phyloP scores from a whole-genome alignment of 2,329 filamentous ascomycete genomes.

The Hymenoscyphus linearis region DNA sequence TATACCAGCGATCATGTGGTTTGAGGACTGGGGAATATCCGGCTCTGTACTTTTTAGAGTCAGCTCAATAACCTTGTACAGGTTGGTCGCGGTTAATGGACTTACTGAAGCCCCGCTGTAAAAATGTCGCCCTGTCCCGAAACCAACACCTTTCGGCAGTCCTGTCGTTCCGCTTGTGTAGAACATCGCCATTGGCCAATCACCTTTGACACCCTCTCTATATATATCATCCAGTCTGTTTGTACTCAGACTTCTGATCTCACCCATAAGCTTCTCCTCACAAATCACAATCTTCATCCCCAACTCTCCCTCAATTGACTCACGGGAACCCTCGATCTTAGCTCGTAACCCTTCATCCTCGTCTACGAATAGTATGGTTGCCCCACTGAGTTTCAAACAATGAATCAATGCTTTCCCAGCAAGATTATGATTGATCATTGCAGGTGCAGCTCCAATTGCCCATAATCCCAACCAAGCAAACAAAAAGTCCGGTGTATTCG shows the following conservation, averaged over 20 bases:
- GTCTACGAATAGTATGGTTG: constrained; percentile 54
- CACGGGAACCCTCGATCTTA: constrained; percentile 53
- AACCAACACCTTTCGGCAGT: constrained; percentile 64
- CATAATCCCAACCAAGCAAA: constrained; percentile 60
- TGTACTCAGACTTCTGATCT: constrained; percentile 42
- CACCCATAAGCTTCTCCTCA: constrained; percentile 41
- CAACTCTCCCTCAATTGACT: constrained; percentile 39
- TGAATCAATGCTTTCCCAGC: constrained; percentile 59
- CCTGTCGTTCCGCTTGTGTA: constrained; percentile 77
- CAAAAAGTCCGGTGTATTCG: constrained; percentile 62
- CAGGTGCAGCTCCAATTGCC: constrained; percentile 62
- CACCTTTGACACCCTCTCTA: constrained; percentile 44
- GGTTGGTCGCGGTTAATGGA: not conserved
- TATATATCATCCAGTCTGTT: constrained; percentile 50
- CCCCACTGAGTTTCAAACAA: constrained; percentile 54
- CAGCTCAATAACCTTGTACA: not conserved
- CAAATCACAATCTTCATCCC: constrained; percentile 54
- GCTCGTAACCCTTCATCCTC: constrained; percentile 46
- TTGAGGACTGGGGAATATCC: constrained; percentile 22
- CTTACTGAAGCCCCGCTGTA: constrained; percentile 1
- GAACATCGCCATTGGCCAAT: constrained; percentile 58
- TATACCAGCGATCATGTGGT: constrained; percentile 59
- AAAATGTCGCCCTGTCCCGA: constrained; percentile 45
- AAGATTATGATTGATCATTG: constrained; percentile 68
- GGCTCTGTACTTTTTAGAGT: constrained; percentile 2